Evolutionary conservation across 1,284 basidiomycete species (phyloP).

Genomic region (Rhodotorula sp.): DNA sequence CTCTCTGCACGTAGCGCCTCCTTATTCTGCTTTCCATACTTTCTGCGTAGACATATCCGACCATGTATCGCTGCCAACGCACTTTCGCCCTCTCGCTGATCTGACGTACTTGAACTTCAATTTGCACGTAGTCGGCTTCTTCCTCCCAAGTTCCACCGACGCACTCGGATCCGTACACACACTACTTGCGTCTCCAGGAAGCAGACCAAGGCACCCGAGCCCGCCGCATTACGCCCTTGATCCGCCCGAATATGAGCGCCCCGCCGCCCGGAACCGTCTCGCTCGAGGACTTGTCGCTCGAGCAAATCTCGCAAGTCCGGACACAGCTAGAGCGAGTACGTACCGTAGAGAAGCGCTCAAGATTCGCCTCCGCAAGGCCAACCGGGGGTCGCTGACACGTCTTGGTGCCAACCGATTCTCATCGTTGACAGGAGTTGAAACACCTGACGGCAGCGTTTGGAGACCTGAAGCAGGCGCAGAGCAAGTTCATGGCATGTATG

Average conservation of each 20-base stretch:
- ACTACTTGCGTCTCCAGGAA: no score
- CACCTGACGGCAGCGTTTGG: conserved; percentile 90
- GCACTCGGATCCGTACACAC: background rate
- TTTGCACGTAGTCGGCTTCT: no score
- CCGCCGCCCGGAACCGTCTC: conserved; percentile 33
- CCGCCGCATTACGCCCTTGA: no score
- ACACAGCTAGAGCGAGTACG: conserved; percentile 83
- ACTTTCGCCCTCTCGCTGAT: no score
- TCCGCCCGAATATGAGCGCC: conserved; percentile 8
- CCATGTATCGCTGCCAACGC: no score
- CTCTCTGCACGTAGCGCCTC: no score
- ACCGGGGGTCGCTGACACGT: background rate
- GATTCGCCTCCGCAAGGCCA: no score
- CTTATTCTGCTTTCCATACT: no score
- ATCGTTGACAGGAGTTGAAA: conserved; percentile 71
- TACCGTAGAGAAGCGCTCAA: background rate
- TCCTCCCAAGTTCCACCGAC: no score
- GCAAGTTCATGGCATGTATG: conserved; percentile 85
- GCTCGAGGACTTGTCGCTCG: conserved; percentile 49
- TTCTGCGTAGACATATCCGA: no score
- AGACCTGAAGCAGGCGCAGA: conserved; percentile 87
- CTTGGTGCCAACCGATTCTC: background rate
- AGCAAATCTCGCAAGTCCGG: conserved; percentile 79
- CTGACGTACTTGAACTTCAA: no score
- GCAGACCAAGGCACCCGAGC: no score